Conservation (phyloP, 2,329 filamentous ascomycete species). For the Parastagonospora nodorum region DNA sequence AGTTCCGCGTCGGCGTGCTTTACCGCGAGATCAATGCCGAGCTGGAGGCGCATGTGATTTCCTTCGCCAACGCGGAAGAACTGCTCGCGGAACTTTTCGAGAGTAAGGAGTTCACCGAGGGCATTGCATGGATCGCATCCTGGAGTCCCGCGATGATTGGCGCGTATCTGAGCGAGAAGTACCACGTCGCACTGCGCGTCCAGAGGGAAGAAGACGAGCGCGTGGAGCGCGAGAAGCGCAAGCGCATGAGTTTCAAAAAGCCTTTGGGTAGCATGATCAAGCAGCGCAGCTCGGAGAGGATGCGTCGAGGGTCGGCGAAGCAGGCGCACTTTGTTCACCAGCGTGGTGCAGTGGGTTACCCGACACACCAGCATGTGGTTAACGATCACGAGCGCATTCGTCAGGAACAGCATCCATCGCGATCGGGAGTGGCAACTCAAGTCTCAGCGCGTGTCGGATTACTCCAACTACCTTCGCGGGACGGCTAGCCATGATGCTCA, state of each 20-base stretch:
- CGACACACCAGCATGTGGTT: too few species aligned
- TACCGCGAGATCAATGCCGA: constrained; percentile 21
- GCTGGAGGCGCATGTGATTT: constrained; percentile 14
- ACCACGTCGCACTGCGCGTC: constrained; percentile 23
- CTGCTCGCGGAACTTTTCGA: constrained; percentile 25
- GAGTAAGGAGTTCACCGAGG: constrained; percentile 10
- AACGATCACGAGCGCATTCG: background rate
- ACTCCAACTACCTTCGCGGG: constrained; percentile 22
- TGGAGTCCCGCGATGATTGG: constrained; percentile 34
- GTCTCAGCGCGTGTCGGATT: constrained; percentile 24
- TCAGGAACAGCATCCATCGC: constrained; percentile 1
- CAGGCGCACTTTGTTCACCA: too few species aligned
- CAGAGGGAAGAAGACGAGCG: constrained; percentile 23
- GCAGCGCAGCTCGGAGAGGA: background rate
- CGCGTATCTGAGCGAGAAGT: constrained; percentile 33
- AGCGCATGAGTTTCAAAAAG: constrained; percentile 6
- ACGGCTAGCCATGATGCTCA: constrained; percentile 16
- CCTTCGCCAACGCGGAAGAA: constrained; percentile 11
- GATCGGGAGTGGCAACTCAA: constrained; percentile 24
- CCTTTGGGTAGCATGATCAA: background rate
- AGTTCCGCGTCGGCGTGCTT: constrained; percentile 18
- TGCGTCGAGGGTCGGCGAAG: background rate
- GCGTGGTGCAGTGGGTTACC: too few species aligned
- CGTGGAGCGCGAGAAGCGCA: constrained; percentile 8
- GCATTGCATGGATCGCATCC: constrained; percentile 25